Conservation (phyloP, 2,329 filamentous ascomycete species). For the Pyrenophora seminiperda region DNA sequence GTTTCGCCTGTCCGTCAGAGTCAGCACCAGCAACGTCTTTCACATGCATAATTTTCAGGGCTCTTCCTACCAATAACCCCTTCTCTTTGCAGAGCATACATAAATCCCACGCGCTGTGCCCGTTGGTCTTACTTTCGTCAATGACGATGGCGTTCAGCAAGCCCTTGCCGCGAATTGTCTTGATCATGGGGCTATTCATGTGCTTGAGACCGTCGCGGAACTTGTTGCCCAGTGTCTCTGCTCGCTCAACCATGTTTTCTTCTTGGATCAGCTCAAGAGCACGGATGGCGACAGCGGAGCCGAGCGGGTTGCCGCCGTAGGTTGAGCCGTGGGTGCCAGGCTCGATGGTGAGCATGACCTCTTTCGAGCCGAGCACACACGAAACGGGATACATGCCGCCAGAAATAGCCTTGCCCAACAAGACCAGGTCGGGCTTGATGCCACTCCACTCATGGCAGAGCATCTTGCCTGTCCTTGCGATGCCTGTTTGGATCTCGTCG, state of each 20-base stretch:
- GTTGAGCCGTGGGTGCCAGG: constrained; percentile 96
- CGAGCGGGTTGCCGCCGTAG: constrained; percentile 96
- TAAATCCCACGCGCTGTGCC: constrained; percentile 92
- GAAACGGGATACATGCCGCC: constrained; percentile 99
- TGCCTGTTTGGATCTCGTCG: constrained; percentile 98
- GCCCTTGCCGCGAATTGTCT: constrained; percentile 85
- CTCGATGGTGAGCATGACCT: constrained; percentile 94
- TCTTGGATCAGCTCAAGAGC: constrained; percentile 93
- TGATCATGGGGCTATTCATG: constrained; percentile 80
- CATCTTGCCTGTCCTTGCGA: constrained; percentile 91
- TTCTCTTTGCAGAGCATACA: constrained; percentile 96
- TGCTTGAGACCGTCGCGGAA: constrained; percentile 80
- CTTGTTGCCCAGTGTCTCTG: constrained; percentile 77
- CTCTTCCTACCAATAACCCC: constrained; percentile 77
- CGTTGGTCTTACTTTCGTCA: constrained; percentile 82
- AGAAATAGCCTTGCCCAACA: constrained; percentile 96
- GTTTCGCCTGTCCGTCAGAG: constrained; percentile 74
- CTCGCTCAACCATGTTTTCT: constrained; percentile 82
- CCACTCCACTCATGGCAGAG: constrained; percentile 93
- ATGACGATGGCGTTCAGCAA: constrained; percentile 95
- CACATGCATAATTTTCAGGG: constrained; percentile 50
- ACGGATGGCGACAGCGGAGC: constrained; percentile 92
- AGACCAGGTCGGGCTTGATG: constrained; percentile 93
- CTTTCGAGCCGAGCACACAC: constrained; percentile 82
- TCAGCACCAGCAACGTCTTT: constrained; percentile 36